Evolutionary conservation across 345 rosid species (phyloP), one percentile per base, ranked within the genome.

Genomic region (Heritiera fomes): DNA sequence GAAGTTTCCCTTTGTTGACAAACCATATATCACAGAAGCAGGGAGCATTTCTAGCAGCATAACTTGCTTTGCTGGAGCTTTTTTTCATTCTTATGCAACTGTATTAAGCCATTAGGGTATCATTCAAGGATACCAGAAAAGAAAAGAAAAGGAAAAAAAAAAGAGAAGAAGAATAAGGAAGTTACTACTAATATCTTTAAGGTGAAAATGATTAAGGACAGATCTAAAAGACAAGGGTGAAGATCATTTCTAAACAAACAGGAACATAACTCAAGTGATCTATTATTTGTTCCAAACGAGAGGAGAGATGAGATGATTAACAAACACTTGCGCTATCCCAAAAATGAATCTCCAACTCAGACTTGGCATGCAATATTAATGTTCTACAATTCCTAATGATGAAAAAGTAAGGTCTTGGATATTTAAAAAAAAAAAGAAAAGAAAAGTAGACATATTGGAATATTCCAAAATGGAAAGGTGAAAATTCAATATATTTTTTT

Each of bases 1-100:
- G 46, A 77, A 69, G 87, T 56, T 85, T 87, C 61, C 94, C 93
- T 85, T 88, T 92, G 82, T 86, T 82, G 68, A 92, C 83, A 82
- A 90, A 87, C 89, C 88, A 86, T 77, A 92, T 87, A 85, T 89
- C 90, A 79, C 93, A 91, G 78, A 83, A 87, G 15, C 68, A 5
- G 0, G 94, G 93, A 74, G 85, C 90, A 73, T 83, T 68, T 85
- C 82, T 89, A 0, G 84, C 86, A 30, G 81, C 87, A 81, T 86
- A 90, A 68, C 77, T 83, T 11, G 83, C 89, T 85, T 86, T 89
- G 46, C 76, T 81, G 76, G 90, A 84, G 81, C 87, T 77, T 84
- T 67, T 86, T 84, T 86, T 89, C 59, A 86, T 85, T 84, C 83
- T 87, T 77, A 84, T 66, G 78, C 89, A 88, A 80, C 97, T 92